Conservation (phyloP, 495 filamentous ascomycete species). For the Penicillium angulare region DNA sequence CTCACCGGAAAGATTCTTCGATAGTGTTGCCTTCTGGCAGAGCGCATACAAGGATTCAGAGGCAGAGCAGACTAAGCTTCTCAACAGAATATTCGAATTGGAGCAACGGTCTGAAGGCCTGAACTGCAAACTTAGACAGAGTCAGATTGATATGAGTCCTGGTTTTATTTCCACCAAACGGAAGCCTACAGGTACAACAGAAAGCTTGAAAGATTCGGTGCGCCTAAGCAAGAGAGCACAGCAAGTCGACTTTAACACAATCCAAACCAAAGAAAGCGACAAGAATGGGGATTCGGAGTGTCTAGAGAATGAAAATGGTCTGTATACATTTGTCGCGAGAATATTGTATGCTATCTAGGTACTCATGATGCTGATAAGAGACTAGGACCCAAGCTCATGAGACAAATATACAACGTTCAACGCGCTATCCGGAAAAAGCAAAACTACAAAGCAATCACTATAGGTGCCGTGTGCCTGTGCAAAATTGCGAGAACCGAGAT, state of each 20-base stretch:
- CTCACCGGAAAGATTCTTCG: slow-evolving; percentile 36
- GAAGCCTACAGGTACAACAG: slow-evolving; percentile 8
- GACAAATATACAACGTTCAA: slow-evolving; percentile 35
- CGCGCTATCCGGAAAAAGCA: slow-evolving; percentile 29
- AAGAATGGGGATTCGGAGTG: neutral
- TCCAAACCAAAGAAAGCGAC: neutral
- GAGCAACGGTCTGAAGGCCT: slow-evolving; percentile 36
- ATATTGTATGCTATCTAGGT: neutral
- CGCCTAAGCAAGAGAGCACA: neutral
- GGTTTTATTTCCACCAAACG: slow-evolving; percentile 23
- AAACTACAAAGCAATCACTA: slow-evolving; percentile 18
- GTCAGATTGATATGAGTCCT: neutral
- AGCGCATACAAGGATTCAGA: slow-evolving; percentile 46
- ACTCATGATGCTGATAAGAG: neutral
- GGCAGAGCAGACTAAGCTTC: slow-evolving; percentile 42
- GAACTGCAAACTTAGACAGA: slow-evolving; percentile 16
- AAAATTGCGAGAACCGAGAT: slow-evolving; percentile 23
- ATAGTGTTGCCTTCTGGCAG: slow-evolving; percentile 52
- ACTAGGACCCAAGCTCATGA: slow-evolving; percentile 25
- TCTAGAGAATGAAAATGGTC: neutral
- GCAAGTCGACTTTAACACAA: neutral
- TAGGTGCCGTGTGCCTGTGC: slow-evolving; percentile 26
- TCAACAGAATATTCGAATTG: slow-evolving; percentile 41
- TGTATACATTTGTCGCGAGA: neutral
- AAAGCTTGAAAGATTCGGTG: neutral